Base-by-base conservation (phyloP, 164 flowering plant species). In the Dillenia turbinata region DNA sequence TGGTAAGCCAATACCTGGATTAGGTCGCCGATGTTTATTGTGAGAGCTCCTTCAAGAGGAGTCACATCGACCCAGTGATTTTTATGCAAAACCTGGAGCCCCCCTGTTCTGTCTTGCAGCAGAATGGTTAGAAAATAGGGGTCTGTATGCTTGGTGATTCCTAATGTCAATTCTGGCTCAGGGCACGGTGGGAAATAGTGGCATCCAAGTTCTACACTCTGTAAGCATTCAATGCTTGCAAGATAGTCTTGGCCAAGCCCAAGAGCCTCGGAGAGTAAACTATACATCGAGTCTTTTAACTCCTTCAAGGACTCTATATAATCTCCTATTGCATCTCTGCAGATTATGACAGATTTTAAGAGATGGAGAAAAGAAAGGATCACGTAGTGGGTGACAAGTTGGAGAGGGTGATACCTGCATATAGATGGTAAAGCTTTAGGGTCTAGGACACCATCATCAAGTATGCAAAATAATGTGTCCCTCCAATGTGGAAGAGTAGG, bases 151-250 rank as follows among this genome's bases (percentile, higher is more conserved):
- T 64, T 60, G 1, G 63, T 45, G 0, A 54, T 46, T 4, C 71
- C 71, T 24, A 64, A 57, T 50, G 75, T 68, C 58, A 72, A 59
- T 13, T 72, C 62, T 45, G 71, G 75, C 52, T 72, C 62, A 8
- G 71, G 75, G 64, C 78, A 75, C 10, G 74, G 48, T 9, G 81
- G 78, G 49, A 67, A 72, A 59, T 72, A 75, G 15, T 78, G 73
- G 8, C 47, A 9, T 6, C 33, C 17, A 19, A 19, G 22, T 19
- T 1, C 1, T 19, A 19, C 22, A 19, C 22, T 19, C 22, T 19
- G 22, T 19, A 19, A 19, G 22, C 22, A 19, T 19, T 19, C 22
- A 19, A 19, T 19, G 22, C 22, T 19, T 13, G 43, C 50, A 1
- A 79, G 73, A 55, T 71, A 46, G 56, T 70, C 60, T 7, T 66